Conservation (phyloP, 352 stramenopile genomes). For the Phytophthora fragariaefolia region DNA sequence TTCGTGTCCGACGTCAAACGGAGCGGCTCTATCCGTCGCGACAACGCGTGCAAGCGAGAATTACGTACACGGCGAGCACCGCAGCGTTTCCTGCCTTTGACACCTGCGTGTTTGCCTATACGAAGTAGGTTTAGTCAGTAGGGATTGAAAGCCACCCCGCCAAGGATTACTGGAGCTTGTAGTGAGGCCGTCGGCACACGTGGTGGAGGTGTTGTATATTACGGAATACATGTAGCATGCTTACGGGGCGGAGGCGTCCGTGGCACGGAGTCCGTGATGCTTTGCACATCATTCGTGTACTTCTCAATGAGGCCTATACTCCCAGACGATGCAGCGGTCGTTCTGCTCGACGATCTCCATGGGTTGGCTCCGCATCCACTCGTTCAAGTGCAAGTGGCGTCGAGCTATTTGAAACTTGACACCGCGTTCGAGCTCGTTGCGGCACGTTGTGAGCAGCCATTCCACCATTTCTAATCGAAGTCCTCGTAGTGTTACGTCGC, state of each 20-base stretch:
- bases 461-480: constrained; percentile 22
- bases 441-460: constrained; percentile 22
- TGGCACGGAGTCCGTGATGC: no score
- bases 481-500: constrained; percentile 7
- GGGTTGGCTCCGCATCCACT: constrained; percentile 24
- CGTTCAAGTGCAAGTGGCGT: constrained; percentile 28
- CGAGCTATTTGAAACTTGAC: constrained; percentile 21
- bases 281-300: no score
- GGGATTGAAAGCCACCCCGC: no score
- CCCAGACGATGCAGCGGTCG: constrained; percentile 9
- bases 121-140: neutral
- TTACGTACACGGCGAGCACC: no score
- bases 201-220: no score
- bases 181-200: no score
- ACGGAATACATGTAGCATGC: no score
- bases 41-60: constrained; percentile 9
- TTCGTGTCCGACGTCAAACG: constrained; percentile 11
- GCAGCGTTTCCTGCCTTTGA: no score
- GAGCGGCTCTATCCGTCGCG: constrained; percentile 17
- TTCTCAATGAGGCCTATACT: constrained; percentile 19
- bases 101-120: no score
- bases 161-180: no score
- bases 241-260: no score
- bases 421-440: constrained; percentile 8
- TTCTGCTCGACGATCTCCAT: constrained; percentile 19